Evolutionary conservation across 2,329 filamentous ascomycete species (phyloP).

Genomic region (Diaporthe citriasiana): DNA sequence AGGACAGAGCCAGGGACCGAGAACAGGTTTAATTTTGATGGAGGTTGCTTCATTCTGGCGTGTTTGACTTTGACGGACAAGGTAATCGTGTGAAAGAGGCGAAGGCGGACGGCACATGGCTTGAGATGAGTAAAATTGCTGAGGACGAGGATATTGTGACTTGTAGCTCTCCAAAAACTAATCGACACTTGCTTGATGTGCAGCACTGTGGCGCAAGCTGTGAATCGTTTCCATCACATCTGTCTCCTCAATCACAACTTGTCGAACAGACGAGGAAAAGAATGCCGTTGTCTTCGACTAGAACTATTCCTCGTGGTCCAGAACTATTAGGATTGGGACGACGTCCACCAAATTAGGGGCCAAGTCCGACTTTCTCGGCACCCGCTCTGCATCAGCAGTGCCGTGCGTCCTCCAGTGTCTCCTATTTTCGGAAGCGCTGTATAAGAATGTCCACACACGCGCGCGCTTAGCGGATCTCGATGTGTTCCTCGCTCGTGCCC

Average conservation of each 20-base stretch:
- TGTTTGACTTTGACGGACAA: neutral
- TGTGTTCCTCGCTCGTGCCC: neutral
- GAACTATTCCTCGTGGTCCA: neutral
- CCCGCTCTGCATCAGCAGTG: neutral
- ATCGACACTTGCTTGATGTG: slow-evolving; percentile 19
- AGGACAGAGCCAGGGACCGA: neutral
- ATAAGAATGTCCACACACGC: neutral
- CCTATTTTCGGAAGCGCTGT: neutral
- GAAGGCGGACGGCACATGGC: neutral
- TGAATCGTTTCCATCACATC: neutral
- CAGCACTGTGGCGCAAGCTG: neutral
- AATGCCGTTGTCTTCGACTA: neutral
- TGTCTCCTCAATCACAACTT: neutral
- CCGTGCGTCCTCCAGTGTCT: neutral
- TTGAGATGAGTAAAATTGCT: neutral
- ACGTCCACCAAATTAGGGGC: neutral
- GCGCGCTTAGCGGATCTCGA: neutral
- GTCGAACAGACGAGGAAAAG: neutral
- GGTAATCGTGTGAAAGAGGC: neutral
- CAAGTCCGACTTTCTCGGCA: neutral
- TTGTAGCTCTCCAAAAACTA: slow-evolving; percentile 23
- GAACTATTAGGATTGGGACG: neutral
- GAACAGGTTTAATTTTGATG: neutral
- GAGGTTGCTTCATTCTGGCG: neutral
- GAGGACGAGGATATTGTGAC: neutral